Percentiles rank a stretch among this genome's conserved stretches.
phyloP scores from a whole-genome alignment of 768 basidiomycete genomes.

The Kwoniella sp. region DNA sequence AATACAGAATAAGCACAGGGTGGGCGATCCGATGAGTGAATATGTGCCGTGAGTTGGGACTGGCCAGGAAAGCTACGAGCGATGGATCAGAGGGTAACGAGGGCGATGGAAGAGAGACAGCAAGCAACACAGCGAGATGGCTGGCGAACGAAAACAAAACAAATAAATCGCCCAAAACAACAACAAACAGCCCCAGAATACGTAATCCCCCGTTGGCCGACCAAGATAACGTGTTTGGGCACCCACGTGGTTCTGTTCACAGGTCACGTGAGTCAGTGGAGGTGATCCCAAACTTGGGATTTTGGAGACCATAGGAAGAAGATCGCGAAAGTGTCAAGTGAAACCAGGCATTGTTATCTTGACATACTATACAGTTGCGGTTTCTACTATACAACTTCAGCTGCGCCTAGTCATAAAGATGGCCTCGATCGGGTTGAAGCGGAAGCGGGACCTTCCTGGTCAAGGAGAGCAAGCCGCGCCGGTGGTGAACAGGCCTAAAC shows the following conservation, averaged over 20 bases:
- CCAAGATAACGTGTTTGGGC: too few relatives aligned
- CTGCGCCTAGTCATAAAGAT: too few relatives aligned
- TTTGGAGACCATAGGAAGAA: conserved; percentile 3
- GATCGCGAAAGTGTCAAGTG: neutral
- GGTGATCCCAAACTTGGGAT: conserved; percentile 18
- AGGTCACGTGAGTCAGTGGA: conserved; percentile 24
- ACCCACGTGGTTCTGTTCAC: too few relatives aligned
- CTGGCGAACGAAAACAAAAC: neutral
- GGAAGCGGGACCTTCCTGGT: conserved; percentile 38
- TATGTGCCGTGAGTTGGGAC: conserved; percentile 11
- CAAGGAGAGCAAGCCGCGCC: conserved; percentile 1
- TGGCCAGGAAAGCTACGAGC: neutral
- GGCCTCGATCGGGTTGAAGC: conserved; percentile 36
- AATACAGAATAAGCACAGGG: conserved; percentile 7
- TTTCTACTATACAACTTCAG: too few relatives aligned
- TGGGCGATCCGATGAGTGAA: neutral
- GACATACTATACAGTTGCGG: too few relatives aligned
- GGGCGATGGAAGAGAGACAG: neutral
- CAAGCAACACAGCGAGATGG: conserved; percentile 8
- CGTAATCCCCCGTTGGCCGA: neutral
- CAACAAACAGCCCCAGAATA: neutral
- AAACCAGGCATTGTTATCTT: neutral
- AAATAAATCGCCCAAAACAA: conserved; percentile 5
- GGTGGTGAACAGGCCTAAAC: conserved; percentile 26
- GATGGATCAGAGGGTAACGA: neutral